Conservation (phyloP, 192 early-diverging fungal species). For the Backusella mclennaniae region DNA sequence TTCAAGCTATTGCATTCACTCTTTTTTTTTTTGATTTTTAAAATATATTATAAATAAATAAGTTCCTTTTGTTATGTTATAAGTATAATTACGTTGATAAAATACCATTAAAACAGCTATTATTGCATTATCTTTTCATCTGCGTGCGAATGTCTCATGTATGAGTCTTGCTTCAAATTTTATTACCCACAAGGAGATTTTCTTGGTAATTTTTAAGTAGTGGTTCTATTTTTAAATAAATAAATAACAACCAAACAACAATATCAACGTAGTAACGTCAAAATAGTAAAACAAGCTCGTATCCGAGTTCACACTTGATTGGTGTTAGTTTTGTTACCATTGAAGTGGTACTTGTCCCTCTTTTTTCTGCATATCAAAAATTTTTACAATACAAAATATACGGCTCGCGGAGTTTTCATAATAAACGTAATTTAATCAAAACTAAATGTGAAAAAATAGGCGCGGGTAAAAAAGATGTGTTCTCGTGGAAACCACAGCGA, state of each 20-base stretch:
- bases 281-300: not conserved
- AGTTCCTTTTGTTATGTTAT: not conserved
- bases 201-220: not conserved
- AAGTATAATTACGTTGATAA: not conserved
- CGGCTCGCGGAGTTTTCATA: not conserved
- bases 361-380: constrained; percentile 5
- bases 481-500: not conserved
- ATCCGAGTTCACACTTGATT: not conserved
- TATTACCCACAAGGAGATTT: not conserved
- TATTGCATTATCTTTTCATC: not conserved
- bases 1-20: not conserved
- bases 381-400: constrained; percentile 2
- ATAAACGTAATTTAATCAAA: not conserved
- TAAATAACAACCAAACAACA: not conserved
- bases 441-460: not conserved
- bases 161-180: not conserved
- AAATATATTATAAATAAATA: not conserved
- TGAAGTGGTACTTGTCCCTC: not conserved
- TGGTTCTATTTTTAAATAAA: not conserved
- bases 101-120: not conserved
- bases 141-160: not conserved
- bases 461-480: not conserved
- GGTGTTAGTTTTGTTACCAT: constrained; percentile 1
- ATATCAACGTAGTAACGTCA: not conserved
- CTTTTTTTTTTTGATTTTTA: not conserved